phyloP scores from a whole-genome alignment of 768 basidiomycete genomes.

The Podaxis carcinomalis region DNA sequence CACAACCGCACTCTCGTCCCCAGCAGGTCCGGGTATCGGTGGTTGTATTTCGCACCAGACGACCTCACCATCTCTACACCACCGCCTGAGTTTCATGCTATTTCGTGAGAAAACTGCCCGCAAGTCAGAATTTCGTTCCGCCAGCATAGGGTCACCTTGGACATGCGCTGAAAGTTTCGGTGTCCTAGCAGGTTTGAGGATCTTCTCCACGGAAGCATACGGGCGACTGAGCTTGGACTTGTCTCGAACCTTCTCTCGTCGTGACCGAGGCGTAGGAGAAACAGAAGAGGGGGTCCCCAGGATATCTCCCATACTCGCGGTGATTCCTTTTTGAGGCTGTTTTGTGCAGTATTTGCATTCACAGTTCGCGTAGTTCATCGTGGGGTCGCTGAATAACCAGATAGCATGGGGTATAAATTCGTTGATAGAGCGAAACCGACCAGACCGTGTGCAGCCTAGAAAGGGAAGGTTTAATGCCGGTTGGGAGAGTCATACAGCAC shows the following conservation, averaged over 20 bases:
- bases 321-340: constrained; percentile 65
- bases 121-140: constrained; percentile 63
- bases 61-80: constrained; percentile 13
- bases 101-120: constrained; percentile 48
- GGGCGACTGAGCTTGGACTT: constrained; percentile 23
- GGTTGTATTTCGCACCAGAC: constrained; percentile 12
- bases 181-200: constrained; percentile 22
- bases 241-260: constrained; percentile 13
- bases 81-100: constrained; percentile 41
- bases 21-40: neutral
- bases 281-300: constrained; percentile 8
- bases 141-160: constrained; percentile 44
- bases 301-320: constrained; percentile 46
- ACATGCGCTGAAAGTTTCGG: constrained; percentile 28
- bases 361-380: constrained; percentile 46
- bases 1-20: constrained; percentile 1
- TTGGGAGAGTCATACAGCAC: constrained; percentile 1
- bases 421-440: constrained; percentile 71
- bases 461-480: constrained; percentile 6
- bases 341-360: constrained; percentile 77
- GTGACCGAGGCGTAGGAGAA: neutral
- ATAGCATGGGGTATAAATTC: constrained; percentile 84
- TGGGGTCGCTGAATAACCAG: constrained; percentile 64
- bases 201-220: constrained; percentile 40
- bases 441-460: constrained; percentile 41